Percentiles rank a stretch among this genome's conserved stretches.
phyloP scores from a whole-genome alignment of 768 basidiomycete species.

The Lactarius akahatsu region DNA sequence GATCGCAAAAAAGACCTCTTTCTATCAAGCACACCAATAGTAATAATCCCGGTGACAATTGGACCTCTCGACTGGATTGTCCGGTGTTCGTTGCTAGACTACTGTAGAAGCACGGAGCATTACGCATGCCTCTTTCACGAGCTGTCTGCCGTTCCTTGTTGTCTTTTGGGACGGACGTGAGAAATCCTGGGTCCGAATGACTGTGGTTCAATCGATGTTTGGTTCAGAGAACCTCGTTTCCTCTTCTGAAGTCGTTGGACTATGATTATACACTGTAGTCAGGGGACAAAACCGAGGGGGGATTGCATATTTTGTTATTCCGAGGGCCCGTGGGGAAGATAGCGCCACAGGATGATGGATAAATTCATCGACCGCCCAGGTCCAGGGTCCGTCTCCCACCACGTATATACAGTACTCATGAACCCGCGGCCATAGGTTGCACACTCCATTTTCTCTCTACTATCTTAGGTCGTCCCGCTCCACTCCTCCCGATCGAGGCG shows the following conservation, averaged over 20 bases:
- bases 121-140: too few species aligned
- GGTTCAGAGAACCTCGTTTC: too few species aligned
- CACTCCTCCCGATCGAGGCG: neutral
- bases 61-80: slow-evolving; percentile 56
- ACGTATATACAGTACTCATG: neutral
- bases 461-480: neutral
- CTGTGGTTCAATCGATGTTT: too few species aligned
- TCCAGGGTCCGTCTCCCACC: neutral
- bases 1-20: slow-evolving; percentile 60
- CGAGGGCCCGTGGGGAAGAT: neutral
- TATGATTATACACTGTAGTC: too few species aligned
- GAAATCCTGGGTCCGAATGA: too few species aligned
- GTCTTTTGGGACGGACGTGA: too few species aligned
- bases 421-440: neutral
- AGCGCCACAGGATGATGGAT: neutral
- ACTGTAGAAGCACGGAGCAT: too few species aligned
- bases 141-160: too few species aligned
- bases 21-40: slow-evolving; percentile 84
- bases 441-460: neutral
- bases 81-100: slow-evolving; percentile 78
- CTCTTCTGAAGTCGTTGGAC: too few species aligned
- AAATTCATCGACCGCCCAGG: neutral
- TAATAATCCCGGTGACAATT: too few species aligned
- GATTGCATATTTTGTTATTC: too few species aligned
- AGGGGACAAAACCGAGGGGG: too few species aligned